Evolutionary conservation across 2,329 filamentous ascomycete species (phyloP), one percentile per base, ranked within the genome.

Genomic region (Lachnellula willkommii): DNA sequence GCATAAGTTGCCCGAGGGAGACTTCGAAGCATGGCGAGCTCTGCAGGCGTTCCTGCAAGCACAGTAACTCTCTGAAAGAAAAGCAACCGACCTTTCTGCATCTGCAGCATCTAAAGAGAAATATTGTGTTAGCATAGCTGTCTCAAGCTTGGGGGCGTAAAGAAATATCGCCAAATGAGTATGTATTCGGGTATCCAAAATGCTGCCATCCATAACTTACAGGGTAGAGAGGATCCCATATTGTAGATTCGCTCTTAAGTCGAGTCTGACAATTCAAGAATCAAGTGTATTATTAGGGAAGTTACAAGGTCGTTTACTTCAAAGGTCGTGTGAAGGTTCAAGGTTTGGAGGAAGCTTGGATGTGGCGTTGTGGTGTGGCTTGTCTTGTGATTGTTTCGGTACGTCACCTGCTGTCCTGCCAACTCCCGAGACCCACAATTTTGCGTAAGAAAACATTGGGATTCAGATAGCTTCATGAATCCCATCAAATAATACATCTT

Each of bases 31-130:
- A 32, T 20, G 17, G 28, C n/a, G 36, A 46, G 26, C n/a, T 40
- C 15, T 26, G 17, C 40, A 37, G 28, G 26, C 17, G 22, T 39
- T 7, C 37, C 50, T 28, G 12, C 17, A 42, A 53, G n/a, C 35
- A 9, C 14, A n/a, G 36, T 24, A 15, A 28, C n/a, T 11, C 15
- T 11, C 32, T 17, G 9, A 49, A 40, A 36, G 32, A 48, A 15
- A 32, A 28, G 32, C n/a, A 58, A 72, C 77, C 64, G 69, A 93
- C 89, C 89, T 96, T 79, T 99, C 94, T 68, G 94, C 94, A 76
- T 99, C 94, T 65, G 95, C 91, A 69, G 94, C 94, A 79, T 97
- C 94, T 97, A 75, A 58, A 61, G 69, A 42, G 52, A 65, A 59
- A 54, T 52, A 52, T 56, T 47, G 61, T 17, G 63, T 70, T 58